Conservation (phyloP, 257 asterid species). For the Solanum rostratum region DNA sequence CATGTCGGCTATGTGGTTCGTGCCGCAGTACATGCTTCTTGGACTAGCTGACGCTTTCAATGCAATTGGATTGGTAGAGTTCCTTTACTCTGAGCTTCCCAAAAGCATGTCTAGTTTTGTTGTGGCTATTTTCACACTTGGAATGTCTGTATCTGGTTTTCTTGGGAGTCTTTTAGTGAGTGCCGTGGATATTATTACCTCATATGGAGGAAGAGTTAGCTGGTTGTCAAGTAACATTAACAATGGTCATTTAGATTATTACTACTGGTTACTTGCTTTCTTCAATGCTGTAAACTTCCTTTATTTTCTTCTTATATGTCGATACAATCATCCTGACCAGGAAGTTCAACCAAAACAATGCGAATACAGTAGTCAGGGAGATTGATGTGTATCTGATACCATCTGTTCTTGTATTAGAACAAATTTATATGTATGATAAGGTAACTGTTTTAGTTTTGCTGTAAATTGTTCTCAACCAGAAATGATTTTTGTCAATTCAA, state of each 20-base stretch:
- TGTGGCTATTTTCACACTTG: slow-evolving; percentile 6
- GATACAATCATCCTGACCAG: neutral
- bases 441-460: neutral
- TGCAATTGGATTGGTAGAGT: slow-evolving; percentile 9
- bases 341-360: neutral
- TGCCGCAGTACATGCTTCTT: neutral
- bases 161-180: slow-evolving; percentile 7
- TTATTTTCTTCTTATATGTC: neutral
- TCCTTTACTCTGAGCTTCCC: slow-evolving; percentile 10
- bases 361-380: neutral
- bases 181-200: neutral
- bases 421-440: neutral
- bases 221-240: slow-evolving; percentile 16
- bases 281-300: slow-evolving; percentile 5
- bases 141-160: slow-evolving; percentile 3
- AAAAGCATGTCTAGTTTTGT: slow-evolving; percentile 17
- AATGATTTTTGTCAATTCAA: neutral
- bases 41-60: slow-evolving; percentile 16
- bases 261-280: slow-evolving; percentile 9
- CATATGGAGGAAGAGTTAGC: neutral
- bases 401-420: neutral
- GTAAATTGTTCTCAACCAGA: neutral
- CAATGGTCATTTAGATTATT: slow-evolving; percentile 14
- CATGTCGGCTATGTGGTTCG: slow-evolving; percentile 17
- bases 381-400: neutral